A percentile compares a stretch with the other conserved stretches of the same genome.
phyloP scores from a whole-genome alignment of 768 basidiomycete genomes.

The Mycena leptocephala region DNA sequence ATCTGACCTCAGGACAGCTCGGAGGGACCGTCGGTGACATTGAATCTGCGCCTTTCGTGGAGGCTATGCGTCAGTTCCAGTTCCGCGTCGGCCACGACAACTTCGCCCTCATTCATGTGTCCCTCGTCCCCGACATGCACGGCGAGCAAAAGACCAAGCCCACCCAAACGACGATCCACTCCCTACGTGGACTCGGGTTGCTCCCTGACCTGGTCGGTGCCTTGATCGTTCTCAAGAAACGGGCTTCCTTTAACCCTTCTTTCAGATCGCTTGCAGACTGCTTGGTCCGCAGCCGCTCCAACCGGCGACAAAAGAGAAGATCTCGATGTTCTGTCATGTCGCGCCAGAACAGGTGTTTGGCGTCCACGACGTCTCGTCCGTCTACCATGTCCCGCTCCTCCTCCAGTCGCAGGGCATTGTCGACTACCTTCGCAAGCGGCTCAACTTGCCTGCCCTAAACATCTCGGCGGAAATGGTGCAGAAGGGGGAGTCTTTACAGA shows the following conservation, averaged over 20 bases:
- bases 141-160: constrained; percentile 99
- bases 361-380: constrained; percentile 96
- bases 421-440: constrained; percentile 83
- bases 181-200: constrained; percentile 92
- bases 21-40: constrained; percentile 99
- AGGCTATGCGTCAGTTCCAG: constrained; percentile 99
- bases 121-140: constrained; percentile 98
- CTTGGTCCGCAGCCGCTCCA: constrained; percentile 87
- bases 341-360: constrained; percentile 91
- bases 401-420: constrained; percentile 95
- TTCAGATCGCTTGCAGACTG: constrained; percentile 93
- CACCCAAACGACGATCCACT: constrained; percentile 97
- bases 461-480: constrained; percentile 71
- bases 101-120: constrained; percentile 97
- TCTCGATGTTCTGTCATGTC: constrained; percentile 99
- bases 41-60: constrained; percentile 97
- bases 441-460: constrained; percentile 77
- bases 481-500: constrained; percentile 77
- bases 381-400: constrained; percentile 97
- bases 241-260: neutral
- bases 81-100: constrained; percentile 97
- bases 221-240: neutral
- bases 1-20: constrained; percentile 68
- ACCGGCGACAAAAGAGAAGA: constrained; percentile 92
- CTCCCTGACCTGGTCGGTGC: constrained; percentile 89